These are phyloP conservation scores for Camellia sinensis DNA, from an alignment of 148 eudicot species.

Conservation along the genomic window DNA sequence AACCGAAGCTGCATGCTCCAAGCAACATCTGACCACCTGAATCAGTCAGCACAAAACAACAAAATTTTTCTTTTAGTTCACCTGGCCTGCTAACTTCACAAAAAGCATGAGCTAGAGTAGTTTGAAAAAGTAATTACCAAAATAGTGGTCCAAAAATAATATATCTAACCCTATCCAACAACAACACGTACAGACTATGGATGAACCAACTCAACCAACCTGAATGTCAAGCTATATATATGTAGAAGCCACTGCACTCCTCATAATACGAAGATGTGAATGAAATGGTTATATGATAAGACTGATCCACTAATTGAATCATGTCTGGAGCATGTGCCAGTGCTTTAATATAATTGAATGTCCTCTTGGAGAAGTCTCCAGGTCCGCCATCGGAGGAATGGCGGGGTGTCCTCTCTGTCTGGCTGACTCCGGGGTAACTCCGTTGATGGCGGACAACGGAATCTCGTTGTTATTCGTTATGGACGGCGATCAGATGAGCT, in stretches of 20 bases:
- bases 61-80: background rate
- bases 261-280: background rate
- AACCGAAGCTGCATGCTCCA: conserved; percentile 95
- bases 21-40: conserved; percentile 90
- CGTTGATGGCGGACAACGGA: no score
- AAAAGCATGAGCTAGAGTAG: background rate
- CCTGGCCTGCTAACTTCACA: background rate
- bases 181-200: background rate
- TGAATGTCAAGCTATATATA: background rate
- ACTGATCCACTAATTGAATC: background rate
- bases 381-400: no score
- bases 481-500: no score
- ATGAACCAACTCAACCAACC: background rate
- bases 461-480: no score
- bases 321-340: background rate
- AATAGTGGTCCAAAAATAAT: no score
- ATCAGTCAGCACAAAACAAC: background rate
- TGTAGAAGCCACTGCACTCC: background rate
- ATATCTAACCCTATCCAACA: background rate
- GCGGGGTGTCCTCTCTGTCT: no score
- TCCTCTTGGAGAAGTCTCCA: no score
- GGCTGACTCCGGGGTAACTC: no score
- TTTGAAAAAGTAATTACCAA: no score
- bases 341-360: background rate
- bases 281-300: background rate